These are phyloP conservation scores for Chrysopogon serrulatus DNA, from an alignment of 176 grass and related monocot genomes.

Conservation along the genomic window DNA sequence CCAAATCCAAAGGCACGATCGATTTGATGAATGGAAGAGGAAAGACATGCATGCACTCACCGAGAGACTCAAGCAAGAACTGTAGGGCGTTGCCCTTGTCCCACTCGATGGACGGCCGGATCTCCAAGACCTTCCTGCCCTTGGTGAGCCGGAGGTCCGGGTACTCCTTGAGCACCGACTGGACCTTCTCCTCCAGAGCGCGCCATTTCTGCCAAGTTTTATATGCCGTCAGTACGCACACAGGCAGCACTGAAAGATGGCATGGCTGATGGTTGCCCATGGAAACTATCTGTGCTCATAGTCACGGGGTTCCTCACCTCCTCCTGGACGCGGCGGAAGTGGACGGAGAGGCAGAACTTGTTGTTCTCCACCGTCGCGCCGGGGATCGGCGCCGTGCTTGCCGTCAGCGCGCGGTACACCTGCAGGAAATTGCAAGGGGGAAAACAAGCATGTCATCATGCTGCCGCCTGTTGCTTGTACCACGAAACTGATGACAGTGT, in stretches of 20 bases:
- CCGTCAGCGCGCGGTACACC: constrained; percentile 54
- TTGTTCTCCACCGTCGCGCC: constrained; percentile 80
- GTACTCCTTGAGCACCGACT: constrained; percentile 67
- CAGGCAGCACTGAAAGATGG: too few species aligned
- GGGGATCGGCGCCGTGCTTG: constrained; percentile 40
- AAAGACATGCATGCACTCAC: constrained; percentile 35
- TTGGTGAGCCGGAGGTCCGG: constrained; percentile 52
- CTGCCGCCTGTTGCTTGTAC: not conserved
- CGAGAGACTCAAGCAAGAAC: constrained; percentile 76
- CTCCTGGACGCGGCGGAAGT: constrained; percentile 76
- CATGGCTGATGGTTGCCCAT: too few species aligned
- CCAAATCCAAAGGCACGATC: too few species aligned
- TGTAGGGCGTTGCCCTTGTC: constrained; percentile 83
- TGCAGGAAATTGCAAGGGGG: not conserved
- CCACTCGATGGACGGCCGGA: constrained; percentile 83
- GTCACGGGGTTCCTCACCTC: constrained; percentile 34
- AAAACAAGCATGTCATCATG: not conserved
- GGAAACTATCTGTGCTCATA: not conserved
- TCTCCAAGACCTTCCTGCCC: constrained; percentile 86
- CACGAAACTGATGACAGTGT: not conserved
- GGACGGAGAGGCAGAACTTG: constrained; percentile 89
- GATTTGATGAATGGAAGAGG: not conserved
- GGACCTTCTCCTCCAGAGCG: constrained; percentile 46
- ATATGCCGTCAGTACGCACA: not conserved
- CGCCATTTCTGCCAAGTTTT: constrained; percentile 44